phyloP scores from a whole-genome alignment of 768 basidiomycete genomes.

The Psilocybe sp. region DNA sequence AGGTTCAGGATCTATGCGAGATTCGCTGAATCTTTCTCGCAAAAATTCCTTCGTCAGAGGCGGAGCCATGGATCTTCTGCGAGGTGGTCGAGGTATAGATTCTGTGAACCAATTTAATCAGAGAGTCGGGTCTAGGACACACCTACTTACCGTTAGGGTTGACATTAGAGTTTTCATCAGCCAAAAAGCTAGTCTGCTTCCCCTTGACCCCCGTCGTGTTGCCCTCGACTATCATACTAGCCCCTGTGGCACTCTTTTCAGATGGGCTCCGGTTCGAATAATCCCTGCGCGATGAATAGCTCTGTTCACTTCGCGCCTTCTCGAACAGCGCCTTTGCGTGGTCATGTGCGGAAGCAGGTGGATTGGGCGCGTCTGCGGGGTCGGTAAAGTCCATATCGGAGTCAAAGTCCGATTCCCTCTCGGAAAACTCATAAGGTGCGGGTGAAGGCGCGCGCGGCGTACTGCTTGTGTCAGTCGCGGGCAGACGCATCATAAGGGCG shows the following conservation, averaged over 20 bases:
- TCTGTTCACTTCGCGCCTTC: slow-evolving; percentile 64
- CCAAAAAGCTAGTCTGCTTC: too few relatives aligned
- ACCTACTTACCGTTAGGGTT: too few relatives aligned
- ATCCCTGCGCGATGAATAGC: slow-evolving; percentile 58
- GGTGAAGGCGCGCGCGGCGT: slow-evolving; percentile 16
- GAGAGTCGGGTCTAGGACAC: too few relatives aligned
- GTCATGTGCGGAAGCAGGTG: too few relatives aligned
- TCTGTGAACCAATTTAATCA: not conserved
- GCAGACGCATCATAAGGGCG: slow-evolving; percentile 53
- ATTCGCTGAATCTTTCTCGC: slow-evolving; percentile 38
- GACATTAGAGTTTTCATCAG: too few relatives aligned
- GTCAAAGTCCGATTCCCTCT: slow-evolving; percentile 60
- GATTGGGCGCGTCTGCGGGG: slow-evolving; percentile 33
- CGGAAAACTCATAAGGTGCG: slow-evolving; percentile 34
- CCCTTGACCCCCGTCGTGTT: too few relatives aligned
- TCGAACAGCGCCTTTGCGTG: slow-evolving; percentile 35
- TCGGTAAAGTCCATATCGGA: slow-evolving; percentile 53
- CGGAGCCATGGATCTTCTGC: slow-evolving; percentile 37
- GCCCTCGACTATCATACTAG: not conserved
- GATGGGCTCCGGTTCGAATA: slow-evolving; percentile 23
- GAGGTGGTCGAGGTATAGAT: slow-evolving; percentile 25
- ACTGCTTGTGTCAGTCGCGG: slow-evolving; percentile 29
- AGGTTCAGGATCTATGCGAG: slow-evolving; percentile 5
- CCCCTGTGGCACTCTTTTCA: slow-evolving; percentile 60
- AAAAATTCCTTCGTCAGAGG: slow-evolving; percentile 36